These are phyloP conservation scores for Monilinia vaccinii-corymbosi DNA, from an alignment of 2,329 filamentous ascomycete genomes.

Conservation along the genomic window DNA sequence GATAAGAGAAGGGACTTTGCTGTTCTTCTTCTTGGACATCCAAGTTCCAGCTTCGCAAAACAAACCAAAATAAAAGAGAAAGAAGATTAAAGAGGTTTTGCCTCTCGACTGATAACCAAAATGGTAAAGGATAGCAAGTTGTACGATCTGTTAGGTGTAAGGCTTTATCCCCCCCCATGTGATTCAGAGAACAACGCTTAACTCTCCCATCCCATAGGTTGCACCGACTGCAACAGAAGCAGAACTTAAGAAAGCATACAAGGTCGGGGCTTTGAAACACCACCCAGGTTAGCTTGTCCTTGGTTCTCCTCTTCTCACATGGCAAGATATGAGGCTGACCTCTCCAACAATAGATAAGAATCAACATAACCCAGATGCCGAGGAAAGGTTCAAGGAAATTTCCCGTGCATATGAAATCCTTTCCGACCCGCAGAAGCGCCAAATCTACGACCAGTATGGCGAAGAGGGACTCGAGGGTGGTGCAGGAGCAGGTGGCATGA, in stretches of 20 bases:
- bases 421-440: constrained; percentile 83
- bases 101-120: constrained; percentile 26
- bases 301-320: neutral
- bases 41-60: neutral
- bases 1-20: neutral
- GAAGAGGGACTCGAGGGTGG: constrained; percentile 93
- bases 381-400: constrained; percentile 97
- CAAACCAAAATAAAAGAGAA: neutral
- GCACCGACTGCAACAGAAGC: constrained; percentile 69
- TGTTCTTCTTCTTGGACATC: neutral
- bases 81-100: neutral
- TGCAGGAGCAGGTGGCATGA: constrained; percentile 73
- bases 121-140: constrained; percentile 76
- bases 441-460: constrained; percentile 93
- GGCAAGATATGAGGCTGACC: neutral
- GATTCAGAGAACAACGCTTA: constrained; percentile 18
- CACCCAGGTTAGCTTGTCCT: constrained; percentile 60
- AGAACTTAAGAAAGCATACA: constrained; percentile 88
- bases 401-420: constrained; percentile 94
- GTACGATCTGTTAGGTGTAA: constrained; percentile 72
- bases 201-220: constrained; percentile 46
- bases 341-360: constrained; percentile 69
- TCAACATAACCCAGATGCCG: constrained; percentile 80
- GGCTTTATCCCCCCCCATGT: constrained; percentile 24
- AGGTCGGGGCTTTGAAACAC: constrained; percentile 71